A percentile compares a stretch with the other conserved stretches of the same genome.
Conservation (phyloP, 1,284 basidiomycete species). For the Ustilago crameri region DNA sequence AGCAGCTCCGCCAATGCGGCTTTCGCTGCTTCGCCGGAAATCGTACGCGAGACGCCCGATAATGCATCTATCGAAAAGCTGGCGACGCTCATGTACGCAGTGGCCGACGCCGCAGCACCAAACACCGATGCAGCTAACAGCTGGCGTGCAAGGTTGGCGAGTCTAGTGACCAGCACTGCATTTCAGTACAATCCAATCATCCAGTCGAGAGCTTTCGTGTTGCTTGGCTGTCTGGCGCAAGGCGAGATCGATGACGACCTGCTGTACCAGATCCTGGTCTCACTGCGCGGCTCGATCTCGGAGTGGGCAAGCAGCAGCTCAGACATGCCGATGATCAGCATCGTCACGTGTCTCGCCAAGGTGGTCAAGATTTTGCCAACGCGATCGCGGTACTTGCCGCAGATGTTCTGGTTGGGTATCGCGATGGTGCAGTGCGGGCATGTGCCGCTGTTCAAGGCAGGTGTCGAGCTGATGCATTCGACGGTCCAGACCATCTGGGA, state of each 20-base stretch:
- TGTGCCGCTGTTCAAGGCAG: constrained; percentile 61
- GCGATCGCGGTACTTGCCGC: constrained; percentile 59
- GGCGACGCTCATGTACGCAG: constrained; percentile 56
- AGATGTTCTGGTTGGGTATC: constrained; percentile 65
- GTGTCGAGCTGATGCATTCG: constrained; percentile 57
- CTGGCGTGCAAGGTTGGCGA: constrained; percentile 94
- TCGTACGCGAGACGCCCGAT: constrained; percentile 55
- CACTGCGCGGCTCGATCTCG: constrained; percentile 69
- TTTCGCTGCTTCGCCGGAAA: constrained; percentile 41
- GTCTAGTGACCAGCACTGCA: constrained; percentile 87
- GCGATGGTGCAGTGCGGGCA: constrained; percentile 62
- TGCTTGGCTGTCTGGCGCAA: constrained; percentile 80
- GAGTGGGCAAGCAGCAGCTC: constrained; percentile 61
- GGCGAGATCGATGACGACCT: constrained; percentile 82
- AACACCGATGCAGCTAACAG: constrained; percentile 80
- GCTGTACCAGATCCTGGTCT: constrained; percentile 86
- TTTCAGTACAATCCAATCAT: constrained; percentile 91
- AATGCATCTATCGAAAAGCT: constrained; percentile 59
- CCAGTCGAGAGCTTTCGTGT: constrained; percentile 87
- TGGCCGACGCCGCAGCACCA: constrained; percentile 60
- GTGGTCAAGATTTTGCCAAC: constrained; percentile 62
- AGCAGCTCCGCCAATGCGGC: constrained; percentile 24
- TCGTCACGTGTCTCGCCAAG: constrained; percentile 63
- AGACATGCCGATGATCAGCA: constrained; percentile 64
- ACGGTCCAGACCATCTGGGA: constrained; percentile 55